Base-by-base conservation (phyloP, 2,329 filamentous ascomycete genomes). In the Biscogniauxia sp. region DNA sequence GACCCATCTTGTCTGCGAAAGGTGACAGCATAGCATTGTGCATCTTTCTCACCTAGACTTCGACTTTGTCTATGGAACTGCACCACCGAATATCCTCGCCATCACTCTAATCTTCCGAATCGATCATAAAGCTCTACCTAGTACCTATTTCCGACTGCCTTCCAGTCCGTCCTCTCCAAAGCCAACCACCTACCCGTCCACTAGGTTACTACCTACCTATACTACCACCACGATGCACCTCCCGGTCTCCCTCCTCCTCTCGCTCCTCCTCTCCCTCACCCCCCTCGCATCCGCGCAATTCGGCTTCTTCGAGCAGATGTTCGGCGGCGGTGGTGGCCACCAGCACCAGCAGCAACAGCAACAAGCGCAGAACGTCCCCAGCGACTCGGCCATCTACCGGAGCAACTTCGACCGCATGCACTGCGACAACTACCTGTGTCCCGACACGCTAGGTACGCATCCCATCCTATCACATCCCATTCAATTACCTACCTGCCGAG, bases 291-390 rank as follows among this genome's bases (percentile, higher is more conserved):
- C 84, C 60, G 92, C 92, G 11, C 94, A 98, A 78, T 98, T 98
- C 76, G 90, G 92, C 73, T 97, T 99, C 84, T 99, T 98, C 78
- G 93, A 97, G 75, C 92, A 98, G 71, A 97, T 98, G 92, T 98
- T 99, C 75, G 84, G 87, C 69, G 85, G 85, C 67, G 81, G 82
- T 61, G 78, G 78, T 63, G 75, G 74, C 3, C 55, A 72, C 19
- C 78, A 81, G 13, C 80, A 85, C 60, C 83, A 86, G 66, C 77
- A 84, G 54, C 75, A 79, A 52, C 84, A 79, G 53, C 84, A 86
- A 59, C 82, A 88, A 67, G 85, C 86, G 25, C 89, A 92, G 70
- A 95, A 97, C 74, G 91, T 90, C 26, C 85, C 91, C 1, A 96
- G 91, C 71, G 94, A 98, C 77, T 90, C 91, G 15, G 79, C 81